Conservation (phyloP, 2,329 filamentous ascomycete genomes). For the Corinectria fuckeliana region DNA sequence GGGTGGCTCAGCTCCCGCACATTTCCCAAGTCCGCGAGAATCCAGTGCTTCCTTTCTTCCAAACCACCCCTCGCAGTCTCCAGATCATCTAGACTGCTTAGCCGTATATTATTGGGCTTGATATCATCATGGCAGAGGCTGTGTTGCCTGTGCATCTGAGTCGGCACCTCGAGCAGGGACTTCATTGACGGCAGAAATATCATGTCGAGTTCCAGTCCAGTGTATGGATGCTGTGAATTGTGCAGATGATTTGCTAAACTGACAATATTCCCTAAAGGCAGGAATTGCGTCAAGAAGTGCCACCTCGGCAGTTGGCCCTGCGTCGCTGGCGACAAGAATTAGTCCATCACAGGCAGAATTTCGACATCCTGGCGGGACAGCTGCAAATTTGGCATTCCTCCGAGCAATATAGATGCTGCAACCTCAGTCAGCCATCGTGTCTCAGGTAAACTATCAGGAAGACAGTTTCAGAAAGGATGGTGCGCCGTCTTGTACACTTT, state of each 20-base stretch:
- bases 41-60: conserved; percentile 35
- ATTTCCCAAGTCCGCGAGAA: conserved; percentile 43
- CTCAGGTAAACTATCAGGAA: conserved; percentile 17
- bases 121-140: conserved; percentile 44
- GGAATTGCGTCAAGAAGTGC: conserved; percentile 41
- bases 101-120: conserved; percentile 43
- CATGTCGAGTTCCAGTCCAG: conserved; percentile 38
- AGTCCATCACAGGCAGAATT: conserved; percentile 42
- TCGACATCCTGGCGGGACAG: conserved; percentile 8
- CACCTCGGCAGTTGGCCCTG: conserved; percentile 24
- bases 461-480: conserved; percentile 43
- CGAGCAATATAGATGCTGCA: conserved; percentile 38
- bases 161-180: conserved; percentile 35
- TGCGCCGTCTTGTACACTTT: conserved; percentile 38
- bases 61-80: neutral
- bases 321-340: conserved; percentile 34
- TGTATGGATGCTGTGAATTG: conserved; percentile 13
- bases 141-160: conserved; percentile 33
- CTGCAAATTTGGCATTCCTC: conserved; percentile 26
- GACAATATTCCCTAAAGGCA: conserved; percentile 35
- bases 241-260: conserved; percentile 35
- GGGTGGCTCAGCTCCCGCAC: conserved; percentile 38
- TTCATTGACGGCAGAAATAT: conserved; percentile 41
- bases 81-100: conserved; percentile 15
- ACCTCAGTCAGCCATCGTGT: conserved; percentile 44